Percentiles rank a stretch among this genome's conserved stretches.
phyloP scores from a whole-genome alignment of 768 basidiomycete genomes.

The Sarcodon sp. region DNA sequence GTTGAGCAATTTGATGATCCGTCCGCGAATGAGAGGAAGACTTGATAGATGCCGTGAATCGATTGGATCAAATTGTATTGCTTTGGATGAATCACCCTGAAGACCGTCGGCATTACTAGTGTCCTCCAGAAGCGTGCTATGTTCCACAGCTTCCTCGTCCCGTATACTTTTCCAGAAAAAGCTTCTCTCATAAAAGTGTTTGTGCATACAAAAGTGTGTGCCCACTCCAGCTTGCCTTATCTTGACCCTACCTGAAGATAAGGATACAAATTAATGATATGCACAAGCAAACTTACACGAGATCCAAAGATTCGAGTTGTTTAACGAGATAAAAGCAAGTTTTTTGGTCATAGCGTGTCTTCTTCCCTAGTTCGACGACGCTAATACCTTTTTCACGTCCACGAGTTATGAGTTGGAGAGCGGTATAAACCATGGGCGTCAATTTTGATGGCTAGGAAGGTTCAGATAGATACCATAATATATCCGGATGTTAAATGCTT shows the following conservation, averaged over 20 bases:
- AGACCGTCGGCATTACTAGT: too few species aligned
- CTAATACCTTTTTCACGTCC: conserved; percentile 69
- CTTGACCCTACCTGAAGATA: conserved; percentile 38
- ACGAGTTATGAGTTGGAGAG: conserved; percentile 75
- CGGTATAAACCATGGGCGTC: conserved; percentile 75
- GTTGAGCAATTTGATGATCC: conserved; percentile 62
- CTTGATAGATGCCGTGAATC: conserved; percentile 71
- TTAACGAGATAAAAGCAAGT: conserved; percentile 80
- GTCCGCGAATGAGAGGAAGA: conserved; percentile 52
- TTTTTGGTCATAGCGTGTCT: conserved; percentile 80
- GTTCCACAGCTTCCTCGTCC: conserved; percentile 42
- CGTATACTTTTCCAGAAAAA: conserved; percentile 67
- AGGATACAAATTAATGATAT: neutral
- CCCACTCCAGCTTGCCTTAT: conserved; percentile 68
- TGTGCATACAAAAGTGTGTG: conserved; percentile 70
- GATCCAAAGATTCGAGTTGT: conserved; percentile 57
- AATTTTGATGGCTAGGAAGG: conserved; percentile 54
- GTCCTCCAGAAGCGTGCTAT: conserved; percentile 11
- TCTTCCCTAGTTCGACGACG: conserved; percentile 63
- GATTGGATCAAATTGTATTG: conserved; percentile 57
- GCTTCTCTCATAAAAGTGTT: conserved; percentile 69
- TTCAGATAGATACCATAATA: neutral
- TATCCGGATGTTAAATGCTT: conserved; percentile 14
- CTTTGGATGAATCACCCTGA: conserved; percentile 15
- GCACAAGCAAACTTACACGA: conserved; percentile 39